These are phyloP conservation scores for Colletotrichum tamarilloi DNA, from an alignment of 2,329 filamentous ascomycete genomes.

Conservation along the genomic window DNA sequence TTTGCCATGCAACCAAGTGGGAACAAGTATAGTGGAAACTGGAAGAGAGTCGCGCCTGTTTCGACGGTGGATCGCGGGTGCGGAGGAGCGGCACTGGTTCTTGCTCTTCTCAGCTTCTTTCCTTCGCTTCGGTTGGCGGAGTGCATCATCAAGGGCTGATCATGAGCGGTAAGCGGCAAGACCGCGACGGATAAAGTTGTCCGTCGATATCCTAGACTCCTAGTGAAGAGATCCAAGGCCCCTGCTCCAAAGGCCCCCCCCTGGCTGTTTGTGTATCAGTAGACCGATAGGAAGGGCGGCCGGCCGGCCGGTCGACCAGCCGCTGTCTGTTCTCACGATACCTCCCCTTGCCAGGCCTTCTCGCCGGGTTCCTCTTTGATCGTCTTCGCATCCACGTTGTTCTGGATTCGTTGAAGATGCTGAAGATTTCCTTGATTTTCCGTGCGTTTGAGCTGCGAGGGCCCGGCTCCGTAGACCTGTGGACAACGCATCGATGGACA, in stretches of 20 bases:
- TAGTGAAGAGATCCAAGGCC: not conserved
- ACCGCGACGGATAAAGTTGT: not conserved
- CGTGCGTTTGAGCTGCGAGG: not conserved
- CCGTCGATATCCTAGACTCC: not conserved
- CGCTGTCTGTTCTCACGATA: not conserved
- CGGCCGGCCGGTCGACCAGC: not conserved
- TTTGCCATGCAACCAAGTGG: conserved; percentile 25
- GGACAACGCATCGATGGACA: conserved; percentile 9
- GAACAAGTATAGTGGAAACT: not conserved
- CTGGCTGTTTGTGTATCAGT: not conserved
- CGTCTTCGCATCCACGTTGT: not conserved
- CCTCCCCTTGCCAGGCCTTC: not conserved
- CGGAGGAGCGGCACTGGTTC: not conserved
- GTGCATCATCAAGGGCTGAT: not conserved
- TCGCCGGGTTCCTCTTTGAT: not conserved
- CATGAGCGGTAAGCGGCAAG: conserved; percentile 13
- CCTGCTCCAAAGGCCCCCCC: not conserved
- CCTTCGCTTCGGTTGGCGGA: conserved; percentile 5
- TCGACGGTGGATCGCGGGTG: not conserved
- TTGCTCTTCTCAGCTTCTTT: not conserved
- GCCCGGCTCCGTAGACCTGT: not conserved
- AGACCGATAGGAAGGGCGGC: not conserved
- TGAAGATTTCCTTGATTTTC: not conserved
- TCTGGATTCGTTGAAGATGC: not conserved
- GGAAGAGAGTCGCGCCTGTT: conserved; percentile 22